Evolutionary conservation across 2,329 filamentous ascomycete genomes (phyloP).

Genomic region (Magnaporthiopsis rhizophila): DNA sequence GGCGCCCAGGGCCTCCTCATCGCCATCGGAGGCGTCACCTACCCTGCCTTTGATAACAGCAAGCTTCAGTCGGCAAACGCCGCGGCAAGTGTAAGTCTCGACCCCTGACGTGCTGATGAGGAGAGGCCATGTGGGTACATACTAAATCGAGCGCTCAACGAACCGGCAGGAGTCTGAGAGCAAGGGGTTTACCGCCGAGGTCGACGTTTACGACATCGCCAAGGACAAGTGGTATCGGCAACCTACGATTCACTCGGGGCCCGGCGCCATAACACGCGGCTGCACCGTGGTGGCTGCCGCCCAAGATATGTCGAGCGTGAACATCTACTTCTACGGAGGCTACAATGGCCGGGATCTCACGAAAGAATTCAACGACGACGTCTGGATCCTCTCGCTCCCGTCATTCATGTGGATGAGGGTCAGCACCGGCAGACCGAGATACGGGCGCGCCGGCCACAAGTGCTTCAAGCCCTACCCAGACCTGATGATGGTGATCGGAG

Average conservation of each 20-base stretch:
- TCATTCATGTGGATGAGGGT: constrained; percentile 70
- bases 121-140: not conserved
- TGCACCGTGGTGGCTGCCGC: constrained; percentile 70
- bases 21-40: constrained; percentile 65
- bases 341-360: constrained; percentile 45
- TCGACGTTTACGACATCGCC: constrained; percentile 65
- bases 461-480: constrained; percentile 70
- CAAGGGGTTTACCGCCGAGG: constrained; percentile 60
- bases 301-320: constrained; percentile 64
- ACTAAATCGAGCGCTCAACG: not conserved
- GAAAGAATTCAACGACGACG: constrained; percentile 49
- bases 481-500: constrained; percentile 73
- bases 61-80: constrained; percentile 21
- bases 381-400: constrained; percentile 75
- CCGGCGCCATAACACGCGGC: constrained; percentile 51
- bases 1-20: constrained; percentile 68
- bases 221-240: constrained; percentile 62
- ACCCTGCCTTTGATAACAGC: constrained; percentile 39
- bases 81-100: constrained; percentile 30
- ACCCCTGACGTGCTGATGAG: not conserved
- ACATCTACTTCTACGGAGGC: constrained; percentile 80
- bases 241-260: constrained; percentile 50
- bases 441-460: constrained; percentile 62
- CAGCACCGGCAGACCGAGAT: constrained; percentile 36
- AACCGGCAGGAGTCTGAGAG: constrained; percentile 49